phyloP scores from a whole-genome alignment of 2,329 filamentous ascomycete genomes.

The Thermothelomyces thermophilus region DNA sequence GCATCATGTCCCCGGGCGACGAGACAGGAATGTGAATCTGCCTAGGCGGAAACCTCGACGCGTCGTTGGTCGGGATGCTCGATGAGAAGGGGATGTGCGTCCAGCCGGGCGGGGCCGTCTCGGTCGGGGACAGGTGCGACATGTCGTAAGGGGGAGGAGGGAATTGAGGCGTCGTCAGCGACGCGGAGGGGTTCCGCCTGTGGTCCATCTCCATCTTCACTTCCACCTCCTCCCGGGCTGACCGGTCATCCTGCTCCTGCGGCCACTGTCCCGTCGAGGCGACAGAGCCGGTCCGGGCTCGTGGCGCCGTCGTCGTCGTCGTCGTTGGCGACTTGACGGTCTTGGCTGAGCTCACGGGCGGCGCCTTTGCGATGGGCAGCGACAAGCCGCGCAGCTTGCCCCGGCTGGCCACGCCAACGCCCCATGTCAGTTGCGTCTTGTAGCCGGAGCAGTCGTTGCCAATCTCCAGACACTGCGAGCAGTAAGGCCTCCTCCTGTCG shows the following conservation, averaged over 20 bases:
- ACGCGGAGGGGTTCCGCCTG: conserved; percentile 37
- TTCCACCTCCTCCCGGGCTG: conserved; percentile 32
- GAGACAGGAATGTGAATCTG: conserved; percentile 32
- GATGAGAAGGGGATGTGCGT: conserved; percentile 42
- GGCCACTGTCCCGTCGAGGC: conserved; percentile 36
- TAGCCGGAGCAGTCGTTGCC: conserved; percentile 93
- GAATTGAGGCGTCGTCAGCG: conserved; percentile 33
- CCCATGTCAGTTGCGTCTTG: conserved; percentile 95
- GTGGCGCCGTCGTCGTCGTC: conserved; percentile 26
- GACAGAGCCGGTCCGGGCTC: conserved; percentile 41
- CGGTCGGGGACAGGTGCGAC: conserved; percentile 44
- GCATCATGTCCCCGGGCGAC: conserved; percentile 41
- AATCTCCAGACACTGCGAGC: conserved; percentile 85
- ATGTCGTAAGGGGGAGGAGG: conserved; percentile 43
- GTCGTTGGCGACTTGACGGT: conserved; percentile 35
- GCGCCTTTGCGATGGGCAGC: conserved; percentile 58
- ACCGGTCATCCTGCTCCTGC: conserved; percentile 22
- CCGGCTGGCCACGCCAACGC: conserved; percentile 87
- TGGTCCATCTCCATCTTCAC: conserved; percentile 24
- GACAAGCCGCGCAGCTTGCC: conserved; percentile 90
- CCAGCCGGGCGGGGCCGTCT: conserved; percentile 40
- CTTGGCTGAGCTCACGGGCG: conserved; percentile 47
- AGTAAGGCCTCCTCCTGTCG: conserved; percentile 88
- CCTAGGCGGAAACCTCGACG: conserved; percentile 38
- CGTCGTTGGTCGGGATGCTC: conserved; percentile 34